A percentile compares a stretch with the other conserved stretches of the same genome.
These are phyloP conservation scores for Oryza nivara DNA, from an alignment of 176 grass and related monocot genomes.

Conservation along the genomic window DNA sequence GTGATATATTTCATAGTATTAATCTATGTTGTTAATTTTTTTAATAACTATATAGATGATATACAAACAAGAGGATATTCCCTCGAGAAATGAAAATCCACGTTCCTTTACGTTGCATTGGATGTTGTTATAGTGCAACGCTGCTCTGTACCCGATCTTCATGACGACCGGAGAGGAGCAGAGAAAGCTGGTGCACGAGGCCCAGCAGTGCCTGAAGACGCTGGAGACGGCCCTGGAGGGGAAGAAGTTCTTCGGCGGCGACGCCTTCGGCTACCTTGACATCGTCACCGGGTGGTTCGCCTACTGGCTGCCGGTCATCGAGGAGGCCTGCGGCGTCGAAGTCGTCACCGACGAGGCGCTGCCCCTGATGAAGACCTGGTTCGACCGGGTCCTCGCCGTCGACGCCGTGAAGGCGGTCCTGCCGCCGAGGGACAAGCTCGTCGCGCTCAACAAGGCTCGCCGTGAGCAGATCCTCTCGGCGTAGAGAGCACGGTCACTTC, in stretches of 20 bases:
- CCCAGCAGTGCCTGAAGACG: conserved; percentile 47
- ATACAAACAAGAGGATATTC: no score
- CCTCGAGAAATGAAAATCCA: no score
- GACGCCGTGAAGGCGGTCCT: conserved; percentile 50
- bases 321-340: conserved; percentile 37
- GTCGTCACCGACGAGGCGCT: conserved; percentile 46
- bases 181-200: conserved; percentile 43
- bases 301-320: conserved; percentile 49
- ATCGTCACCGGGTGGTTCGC: conserved; percentile 56
- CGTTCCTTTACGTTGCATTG: neutral
- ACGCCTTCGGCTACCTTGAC: conserved; percentile 57
- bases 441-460: conserved; percentile 45
- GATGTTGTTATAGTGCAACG: conserved; percentile 40
- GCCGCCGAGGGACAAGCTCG: conserved; percentile 52
- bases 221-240: conserved; percentile 56
- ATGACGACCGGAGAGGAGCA: conserved; percentile 39
- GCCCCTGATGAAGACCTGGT: conserved; percentile 62
- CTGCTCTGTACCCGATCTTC: conserved; percentile 45
- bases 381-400: conserved; percentile 47
- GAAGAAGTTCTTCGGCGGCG: conserved; percentile 64
- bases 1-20: no score
- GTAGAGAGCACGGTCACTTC: conserved; percentile 9
- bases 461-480: conserved; percentile 44
- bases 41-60: no score
- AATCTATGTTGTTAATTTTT: no score